Base-by-base conservation (phyloP, 1,284 basidiomycete genomes). In the Cystobasidiaceae sp. region DNA sequence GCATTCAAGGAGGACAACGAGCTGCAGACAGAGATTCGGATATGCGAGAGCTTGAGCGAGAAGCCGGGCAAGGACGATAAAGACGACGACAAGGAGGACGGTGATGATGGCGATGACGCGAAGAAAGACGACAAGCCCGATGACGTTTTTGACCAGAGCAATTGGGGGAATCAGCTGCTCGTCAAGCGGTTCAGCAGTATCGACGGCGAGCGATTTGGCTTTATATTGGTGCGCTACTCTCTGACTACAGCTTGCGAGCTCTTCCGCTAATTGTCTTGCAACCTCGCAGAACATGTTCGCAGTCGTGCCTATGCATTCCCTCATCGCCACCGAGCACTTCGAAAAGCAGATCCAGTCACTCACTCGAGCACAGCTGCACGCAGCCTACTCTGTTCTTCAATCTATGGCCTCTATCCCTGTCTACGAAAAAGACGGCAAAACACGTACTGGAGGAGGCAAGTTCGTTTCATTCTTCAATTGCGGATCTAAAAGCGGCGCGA, bases 281-380 rank as follows among this genome's bases (percentile, higher is more conserved):
- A 7, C 30, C 46, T 28, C 46, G 27, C 50, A 52, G 50, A 73
- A 73, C 69, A 73, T 73, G 66, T 73, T 69, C 60, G 73, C 72
- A 60, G 71, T 73, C 3, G 67, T 68, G 0, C 71, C 72, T 4
- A 61, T 69, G 9, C 72, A 73, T 43, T 72, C 71, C 52, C 67
- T 73, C 8, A 61, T 73, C 30, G 72, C 73, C 1, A 73, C 72
- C 0, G 73, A 71, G 33, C 65, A 71, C 1, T 73, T 69, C 21
- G 68, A 56, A 37, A 52, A 60, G 8, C 72, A 73, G 45, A 63
- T 54, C n/a, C 39, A 52, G 1, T 71, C 72, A 8, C 51, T 72
- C 5, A 68, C 70, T 1, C 72, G 71, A 1, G 27, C 52, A 6
- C 69, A 73, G 37, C 55, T 71, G 7, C 51, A 65, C 25, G 66